Evolutionary conservation across 2,329 filamentous ascomycete species (phyloP).

Genomic region (Colletotrichum ledebouriae): DNA sequence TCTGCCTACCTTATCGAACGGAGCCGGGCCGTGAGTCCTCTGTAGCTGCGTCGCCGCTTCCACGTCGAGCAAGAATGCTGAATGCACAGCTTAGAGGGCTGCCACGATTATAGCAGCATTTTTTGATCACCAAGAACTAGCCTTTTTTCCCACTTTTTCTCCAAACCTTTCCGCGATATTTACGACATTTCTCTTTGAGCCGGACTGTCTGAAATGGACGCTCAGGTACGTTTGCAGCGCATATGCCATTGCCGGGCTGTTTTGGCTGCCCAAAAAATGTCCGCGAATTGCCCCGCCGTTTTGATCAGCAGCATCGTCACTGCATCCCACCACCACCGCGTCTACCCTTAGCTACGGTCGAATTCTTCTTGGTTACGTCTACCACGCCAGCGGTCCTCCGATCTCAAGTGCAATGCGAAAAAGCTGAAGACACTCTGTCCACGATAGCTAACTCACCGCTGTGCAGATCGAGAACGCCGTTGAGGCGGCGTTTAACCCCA

Average conservation of each 20-base stretch:
- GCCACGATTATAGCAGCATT: conserved; percentile 59
- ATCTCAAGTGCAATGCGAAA: not conserved
- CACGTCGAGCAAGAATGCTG: conserved; percentile 55
- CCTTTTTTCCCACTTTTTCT: conserved; percentile 29
- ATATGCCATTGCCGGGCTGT: conserved; percentile 33
- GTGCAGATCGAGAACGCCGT: conserved; percentile 91
- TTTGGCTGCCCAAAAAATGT: conserved; percentile 22
- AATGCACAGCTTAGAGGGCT: conserved; percentile 55
- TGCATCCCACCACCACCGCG: conserved; percentile 34
- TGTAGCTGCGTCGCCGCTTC: conserved; percentile 55
- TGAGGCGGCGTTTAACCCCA: conserved; percentile 89
- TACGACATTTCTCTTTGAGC: conserved; percentile 17
- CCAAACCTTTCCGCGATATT: conserved; percentile 19
- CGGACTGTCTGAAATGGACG: conserved; percentile 56
- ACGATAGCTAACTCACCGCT: conserved; percentile 16
- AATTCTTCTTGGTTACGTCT: not conserved
- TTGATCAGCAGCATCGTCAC: conserved; percentile 45
- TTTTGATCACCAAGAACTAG: conserved; percentile 40
- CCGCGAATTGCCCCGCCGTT: conserved; percentile 47
- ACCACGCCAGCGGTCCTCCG: conserved; percentile 1
- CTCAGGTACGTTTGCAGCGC: conserved; percentile 57
- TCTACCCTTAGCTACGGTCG: conserved; percentile 1
- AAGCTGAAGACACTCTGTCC: not conserved
- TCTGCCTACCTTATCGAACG: conserved; percentile 40
- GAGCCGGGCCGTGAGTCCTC: conserved; percentile 56